Base-by-base conservation (phyloP, 805 yeast species). In the Barnettozyma californica region DNA sequence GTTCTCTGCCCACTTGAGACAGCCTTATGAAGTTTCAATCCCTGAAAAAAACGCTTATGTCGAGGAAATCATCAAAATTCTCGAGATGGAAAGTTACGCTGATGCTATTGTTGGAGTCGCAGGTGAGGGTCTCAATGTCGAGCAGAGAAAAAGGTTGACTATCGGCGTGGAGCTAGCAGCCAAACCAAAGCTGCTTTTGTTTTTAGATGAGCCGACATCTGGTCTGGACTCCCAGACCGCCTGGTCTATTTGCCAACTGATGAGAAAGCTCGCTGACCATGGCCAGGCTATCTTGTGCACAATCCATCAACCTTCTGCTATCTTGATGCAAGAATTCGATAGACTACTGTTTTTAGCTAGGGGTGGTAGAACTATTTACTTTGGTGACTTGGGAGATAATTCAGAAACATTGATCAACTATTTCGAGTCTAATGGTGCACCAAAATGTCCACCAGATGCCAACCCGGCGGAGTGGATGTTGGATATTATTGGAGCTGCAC, bases 401-500 rank as follows among this genome's bases (percentile, higher is more conserved):
- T 81, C 78, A 56, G 60, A 63, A 39, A 72, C 78, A 3, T 71
- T 84, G 69, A 82, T 83, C 49, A 66, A 76, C 46, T 84, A 84
- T 61, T 84, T 85, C 58, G 89, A 84, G 64, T 61, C 64, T 5
- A 66, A 84, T 53, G 90, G 89, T 46, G 79, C 90, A 37, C 76
- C 73, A 21, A 68, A 70, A 48, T 85, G 91, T 68, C 90, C 91
- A 20, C 68, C 73, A 7, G 72, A 72, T 38, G 89, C 87, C 5
- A 86, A 86, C 55, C 94, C 92, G 29, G 92, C 91, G 13, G 96
- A 88, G 69, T 89, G 95, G 95, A 89, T 89, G 95, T 72, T 89
- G 67, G 85, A 85, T 53, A 86, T 83, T 53, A 84, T 84, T 59
- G 90, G 91, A 58, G 90, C 90, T 47, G 89, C 90, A 34, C 90